phyloP scores from a whole-genome alignment of 352 stramenopile species.

The Phytophthora pluvialis region DNA sequence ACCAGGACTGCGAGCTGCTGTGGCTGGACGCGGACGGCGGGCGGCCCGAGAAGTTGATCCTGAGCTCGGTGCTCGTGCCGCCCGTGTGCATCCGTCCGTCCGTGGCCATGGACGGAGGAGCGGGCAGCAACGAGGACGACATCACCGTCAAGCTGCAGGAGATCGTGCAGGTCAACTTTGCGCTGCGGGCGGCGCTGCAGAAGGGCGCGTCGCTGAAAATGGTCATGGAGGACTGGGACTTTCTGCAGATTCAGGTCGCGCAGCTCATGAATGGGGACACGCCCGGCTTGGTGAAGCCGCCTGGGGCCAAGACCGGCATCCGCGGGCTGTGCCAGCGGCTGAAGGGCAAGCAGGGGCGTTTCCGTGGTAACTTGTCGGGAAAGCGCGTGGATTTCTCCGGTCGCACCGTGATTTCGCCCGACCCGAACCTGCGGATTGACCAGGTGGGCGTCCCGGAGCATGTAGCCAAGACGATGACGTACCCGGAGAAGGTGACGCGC shows the following conservation, averaged over 20 bases:
- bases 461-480: slow-evolving; percentile 99
- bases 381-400: slow-evolving; percentile 99
- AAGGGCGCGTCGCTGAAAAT: slow-evolving; percentile 97
- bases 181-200: slow-evolving; percentile 92
- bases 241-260: slow-evolving; percentile 97
- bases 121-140: slow-evolving; percentile 98
- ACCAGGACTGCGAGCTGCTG: slow-evolving; percentile 98
- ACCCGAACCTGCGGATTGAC: slow-evolving; percentile 97
- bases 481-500: slow-evolving; percentile 96
- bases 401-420: slow-evolving; percentile 99
- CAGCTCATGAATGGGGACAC: slow-evolving; percentile 99
- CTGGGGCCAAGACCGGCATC: slow-evolving; percentile 94
- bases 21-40: slow-evolving; percentile 96
- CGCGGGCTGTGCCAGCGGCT: slow-evolving; percentile 97
- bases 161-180: slow-evolving; percentile 99
- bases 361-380: slow-evolving; percentile 98
- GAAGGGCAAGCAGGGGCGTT: slow-evolving; percentile 98
- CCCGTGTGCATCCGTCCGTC: slow-evolving; percentile 99
- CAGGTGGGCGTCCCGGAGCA: slow-evolving; percentile 95
- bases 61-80: slow-evolving; percentile 97
- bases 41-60: slow-evolving; percentile 97
- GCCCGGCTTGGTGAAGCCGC: slow-evolving; percentile 95
- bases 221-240: slow-evolving; percentile 99
- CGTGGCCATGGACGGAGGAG: slow-evolving; percentile 96
- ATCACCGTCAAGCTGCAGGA: slow-evolving; percentile 99